phyloP scores from a whole-genome alignment of 306 rosid species.

The Sindora glabra region DNA sequence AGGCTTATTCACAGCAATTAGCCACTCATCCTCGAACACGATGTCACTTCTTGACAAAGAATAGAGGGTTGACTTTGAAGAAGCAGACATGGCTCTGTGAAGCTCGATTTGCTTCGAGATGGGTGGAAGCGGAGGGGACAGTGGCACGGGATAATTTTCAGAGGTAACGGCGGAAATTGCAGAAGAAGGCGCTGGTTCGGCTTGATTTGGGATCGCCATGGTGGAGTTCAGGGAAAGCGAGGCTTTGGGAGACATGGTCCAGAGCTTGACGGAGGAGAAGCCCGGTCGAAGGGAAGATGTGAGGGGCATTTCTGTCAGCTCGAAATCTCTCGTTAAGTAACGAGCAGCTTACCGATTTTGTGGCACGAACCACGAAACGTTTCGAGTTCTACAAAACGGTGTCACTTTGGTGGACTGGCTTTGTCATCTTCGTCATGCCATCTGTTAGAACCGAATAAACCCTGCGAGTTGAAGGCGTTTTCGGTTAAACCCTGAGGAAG shows the following conservation, averaged over 20 bases:
- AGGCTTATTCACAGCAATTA: conserved; percentile 36
- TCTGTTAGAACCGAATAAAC: neutral
- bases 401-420: no score
- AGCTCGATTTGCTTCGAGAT: conserved; percentile 75
- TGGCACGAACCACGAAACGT: no score
- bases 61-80: conserved; percentile 55
- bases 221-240: conserved; percentile 1
- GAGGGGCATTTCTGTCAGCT: conserved; percentile 11
- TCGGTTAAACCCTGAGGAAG: neutral
- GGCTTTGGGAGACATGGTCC: conserved; percentile 9
- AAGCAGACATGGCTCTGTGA: conserved; percentile 54
- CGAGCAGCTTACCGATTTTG: no score
- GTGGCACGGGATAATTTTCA: conserved; percentile 52
- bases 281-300: neutral
- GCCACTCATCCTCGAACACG: conserved; percentile 59
- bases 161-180: conserved; percentile 12
- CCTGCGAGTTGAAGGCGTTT: neutral
- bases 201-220: conserved; percentile 27
- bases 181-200: conserved; percentile 19
- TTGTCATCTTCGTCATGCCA: neutral
- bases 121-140: conserved; percentile 62
- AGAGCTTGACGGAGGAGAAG: neutral
- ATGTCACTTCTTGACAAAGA: conserved; percentile 38
- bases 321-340: no score
- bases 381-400: no score